Conservation (phyloP, 768 basidiomycete genomes). For the Trametes cubensis region DNA sequence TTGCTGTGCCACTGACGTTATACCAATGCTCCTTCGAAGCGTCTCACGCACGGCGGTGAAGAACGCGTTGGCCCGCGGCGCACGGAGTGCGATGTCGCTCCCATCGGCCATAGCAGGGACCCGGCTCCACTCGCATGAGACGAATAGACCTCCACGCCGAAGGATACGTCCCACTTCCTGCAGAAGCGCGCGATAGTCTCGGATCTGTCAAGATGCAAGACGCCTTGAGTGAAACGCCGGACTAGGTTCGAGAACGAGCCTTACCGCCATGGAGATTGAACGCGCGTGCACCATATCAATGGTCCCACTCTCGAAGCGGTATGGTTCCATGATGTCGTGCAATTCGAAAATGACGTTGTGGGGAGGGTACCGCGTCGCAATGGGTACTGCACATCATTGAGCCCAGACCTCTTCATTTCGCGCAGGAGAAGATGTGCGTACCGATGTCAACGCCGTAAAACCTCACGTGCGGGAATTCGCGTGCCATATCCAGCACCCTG, state of each 20-base stretch:
- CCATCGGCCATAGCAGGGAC: constrained; percentile 42
- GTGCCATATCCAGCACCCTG: constrained; percentile 79
- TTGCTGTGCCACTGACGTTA: constrained; percentile 41
- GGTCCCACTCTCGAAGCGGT: constrained; percentile 53
- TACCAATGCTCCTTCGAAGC: constrained; percentile 35
- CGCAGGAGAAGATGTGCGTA: constrained; percentile 38
- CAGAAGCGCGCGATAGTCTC: constrained; percentile 56
- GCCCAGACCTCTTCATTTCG: constrained; percentile 3
- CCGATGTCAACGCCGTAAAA: constrained; percentile 81
- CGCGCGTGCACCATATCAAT: constrained; percentile 74
- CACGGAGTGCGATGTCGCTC: constrained; percentile 13
- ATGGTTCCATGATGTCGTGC: constrained; percentile 56
- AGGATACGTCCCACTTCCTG: constrained; percentile 65
- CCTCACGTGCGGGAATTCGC: constrained; percentile 59
- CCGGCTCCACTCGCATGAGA: constrained; percentile 63
- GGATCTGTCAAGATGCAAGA: constrained; percentile 46
- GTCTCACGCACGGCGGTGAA: constrained; percentile 45
- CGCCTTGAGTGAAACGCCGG: constrained; percentile 23
- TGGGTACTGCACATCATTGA: constrained; percentile 56
- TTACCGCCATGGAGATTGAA: constrained; percentile 58
- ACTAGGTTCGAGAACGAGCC: constrained; percentile 26
- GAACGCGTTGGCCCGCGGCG: constrained; percentile 36
- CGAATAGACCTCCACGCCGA: constrained; percentile 69
- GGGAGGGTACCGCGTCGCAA: constrained; percentile 63
- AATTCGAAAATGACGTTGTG: constrained; percentile 68